Conservation (phyloP, 2,329 filamentous ascomycete species). For the Magnaporthiopsis incrustans region DNA sequence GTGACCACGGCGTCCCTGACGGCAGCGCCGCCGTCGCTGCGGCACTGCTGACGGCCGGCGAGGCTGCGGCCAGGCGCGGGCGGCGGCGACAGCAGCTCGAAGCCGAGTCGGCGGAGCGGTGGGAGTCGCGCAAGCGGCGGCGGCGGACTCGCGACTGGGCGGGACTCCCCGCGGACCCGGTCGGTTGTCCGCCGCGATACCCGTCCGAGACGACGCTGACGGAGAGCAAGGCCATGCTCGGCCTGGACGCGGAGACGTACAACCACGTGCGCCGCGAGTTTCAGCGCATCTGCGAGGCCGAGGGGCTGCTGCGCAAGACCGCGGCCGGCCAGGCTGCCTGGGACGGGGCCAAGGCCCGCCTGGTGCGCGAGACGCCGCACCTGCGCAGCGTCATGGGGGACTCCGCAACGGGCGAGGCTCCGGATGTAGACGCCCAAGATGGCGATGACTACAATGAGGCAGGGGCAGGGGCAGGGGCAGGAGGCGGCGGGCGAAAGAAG, state of each 20-base stretch:
- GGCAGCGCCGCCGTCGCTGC: conserved; percentile 16
- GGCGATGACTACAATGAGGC: background rate
- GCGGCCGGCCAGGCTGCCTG: conserved; percentile 64
- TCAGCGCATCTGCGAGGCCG: conserved; percentile 59
- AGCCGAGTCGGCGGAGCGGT: conserved; percentile 52
- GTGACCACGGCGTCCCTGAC: background rate
- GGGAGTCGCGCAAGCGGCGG: conserved; percentile 56
- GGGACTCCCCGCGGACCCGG: conserved; percentile 58
- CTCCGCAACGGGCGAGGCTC: conserved; percentile 18
- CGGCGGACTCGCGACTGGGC: conserved; percentile 62
- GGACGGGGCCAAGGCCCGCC: conserved; percentile 60
- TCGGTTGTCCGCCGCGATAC: conserved; percentile 59
- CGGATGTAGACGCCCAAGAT: conserved; percentile 29
- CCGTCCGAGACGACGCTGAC: conserved; percentile 77
- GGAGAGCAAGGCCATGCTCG: conserved; percentile 64
- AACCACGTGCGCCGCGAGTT: conserved; percentile 58
- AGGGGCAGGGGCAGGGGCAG: background rate
- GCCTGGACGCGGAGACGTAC: conserved; percentile 56
- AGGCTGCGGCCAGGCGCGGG: conserved; percentile 29
- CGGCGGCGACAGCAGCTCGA: conserved; percentile 46
- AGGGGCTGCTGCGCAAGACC: conserved; percentile 67
- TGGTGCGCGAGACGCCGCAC: conserved; percentile 57
- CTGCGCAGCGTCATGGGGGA: conserved; percentile 56
- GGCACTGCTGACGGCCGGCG: background rate
- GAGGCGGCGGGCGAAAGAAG: background rate